phyloP scores from a whole-genome alignment of 2,329 filamentous ascomycete species.

The Triangularia setosa region DNA sequence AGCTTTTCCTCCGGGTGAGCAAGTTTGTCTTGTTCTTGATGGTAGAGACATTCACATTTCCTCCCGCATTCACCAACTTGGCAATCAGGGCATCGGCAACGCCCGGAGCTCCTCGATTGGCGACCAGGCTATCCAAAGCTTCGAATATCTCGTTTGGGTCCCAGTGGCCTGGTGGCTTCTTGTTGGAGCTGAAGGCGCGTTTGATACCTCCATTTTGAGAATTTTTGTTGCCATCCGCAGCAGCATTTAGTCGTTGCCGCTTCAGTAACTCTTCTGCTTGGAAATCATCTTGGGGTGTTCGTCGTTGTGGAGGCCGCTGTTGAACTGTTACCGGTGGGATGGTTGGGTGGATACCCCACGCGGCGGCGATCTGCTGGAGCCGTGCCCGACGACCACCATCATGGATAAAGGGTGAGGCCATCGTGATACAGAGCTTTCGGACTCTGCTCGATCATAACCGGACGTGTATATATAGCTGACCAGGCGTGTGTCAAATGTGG shows the following conservation, averaged over 20 bases:
- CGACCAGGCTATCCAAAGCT: constrained; percentile 47
- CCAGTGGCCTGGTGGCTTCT: constrained; percentile 40
- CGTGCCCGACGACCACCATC: constrained; percentile 42
- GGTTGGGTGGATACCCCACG: constrained; percentile 44
- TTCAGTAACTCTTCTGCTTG: constrained; percentile 53
- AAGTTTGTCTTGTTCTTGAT: constrained; percentile 47
- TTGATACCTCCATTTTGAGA: constrained; percentile 30
- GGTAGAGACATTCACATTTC: constrained; percentile 46
- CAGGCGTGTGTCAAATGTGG: background rate
- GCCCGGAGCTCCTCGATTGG: constrained; percentile 47
- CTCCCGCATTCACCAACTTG: constrained; percentile 47
- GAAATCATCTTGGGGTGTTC: constrained; percentile 46
- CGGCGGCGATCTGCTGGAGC: constrained; percentile 46
- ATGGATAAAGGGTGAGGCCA: constrained; percentile 23
- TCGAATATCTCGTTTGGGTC: constrained; percentile 52
- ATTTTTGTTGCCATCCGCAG: constrained; percentile 25
- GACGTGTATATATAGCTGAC: background rate
- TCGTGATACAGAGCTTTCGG: background rate
- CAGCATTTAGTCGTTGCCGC: constrained; percentile 36
- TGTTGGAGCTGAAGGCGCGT: constrained; percentile 44
- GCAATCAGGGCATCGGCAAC: constrained; percentile 54
- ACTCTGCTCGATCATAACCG: background rate
- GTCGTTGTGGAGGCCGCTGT: constrained; percentile 35
- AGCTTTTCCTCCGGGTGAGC: constrained; percentile 46
- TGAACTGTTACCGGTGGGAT: constrained; percentile 38